Base-by-base conservation (phyloP, 78 protist genomes). In the Dictyostelium discoideum region DNA sequence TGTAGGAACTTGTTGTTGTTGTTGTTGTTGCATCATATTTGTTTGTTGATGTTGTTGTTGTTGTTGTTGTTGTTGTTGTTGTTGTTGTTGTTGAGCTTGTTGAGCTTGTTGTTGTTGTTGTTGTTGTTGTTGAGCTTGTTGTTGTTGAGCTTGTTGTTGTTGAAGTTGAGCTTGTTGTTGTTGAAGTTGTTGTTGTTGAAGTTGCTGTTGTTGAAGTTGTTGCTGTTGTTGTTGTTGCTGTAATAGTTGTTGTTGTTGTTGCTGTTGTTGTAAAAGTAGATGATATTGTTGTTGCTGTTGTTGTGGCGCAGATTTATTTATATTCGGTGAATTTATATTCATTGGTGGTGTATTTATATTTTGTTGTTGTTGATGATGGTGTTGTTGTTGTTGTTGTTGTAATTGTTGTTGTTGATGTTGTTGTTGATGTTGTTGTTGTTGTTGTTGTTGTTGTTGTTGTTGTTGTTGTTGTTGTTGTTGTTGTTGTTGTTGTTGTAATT, bases 21-120 rank as follows among this genome's bases (percentile, higher is more conserved):
- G 37, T 32, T 6, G 22, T 63, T 63, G 14, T n/a, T n/a, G n/a
- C n/a, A n/a, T n/a, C n/a, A n/a, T n/a, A n/a, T n/a, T n/a, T n/a
- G n/a, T n/a, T n/a, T n/a, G n/a, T 63, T 6, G 73, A 20, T 22
- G 73, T 18, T 22, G 7, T 20, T 77, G 7, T 5, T 40, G 83
- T 8, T 78, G 84, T 78, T 78, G 84, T 78, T 54, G 65, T 54
- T 54, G 65, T 67, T 67, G 76, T 67, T 67, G 76, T 65, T 26
- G 44, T 72, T 26, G 78, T 26, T n/a, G 78, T 29, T 72, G 78
- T 72, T 6, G 22, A n/a, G n/a, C n/a, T 72, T n/a, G 78, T 26
- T 67, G 77, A 39, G 39, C 26, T 0, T 40, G 63, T 78, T 32
- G 84, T 78, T 78, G 84, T 78, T 78, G 84, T 78, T 54, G 65